Evolutionary conservation across 768 basidiomycete species (phyloP).

Genomic region (Trametes maxima): DNA sequence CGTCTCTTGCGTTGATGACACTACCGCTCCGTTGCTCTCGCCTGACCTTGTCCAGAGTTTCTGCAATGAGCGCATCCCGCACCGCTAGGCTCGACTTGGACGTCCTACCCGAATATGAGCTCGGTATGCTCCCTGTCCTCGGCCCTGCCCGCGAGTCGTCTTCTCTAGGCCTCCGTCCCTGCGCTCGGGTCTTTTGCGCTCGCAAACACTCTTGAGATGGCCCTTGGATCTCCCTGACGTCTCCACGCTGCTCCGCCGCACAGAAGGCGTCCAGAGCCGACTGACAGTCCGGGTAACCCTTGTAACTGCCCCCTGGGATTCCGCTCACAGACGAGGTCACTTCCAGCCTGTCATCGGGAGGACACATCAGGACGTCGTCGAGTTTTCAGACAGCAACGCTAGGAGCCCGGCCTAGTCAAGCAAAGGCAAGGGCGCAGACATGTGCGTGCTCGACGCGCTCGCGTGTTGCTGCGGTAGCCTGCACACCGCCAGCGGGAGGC

Average conservation of each 20-base stretch:
- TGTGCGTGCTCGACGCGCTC: not conserved
- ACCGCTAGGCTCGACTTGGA: not conserved
- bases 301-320: slow-evolving; percentile 4
- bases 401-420: not conserved
- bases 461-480: slow-evolving; percentile 5
- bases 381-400: not conserved
- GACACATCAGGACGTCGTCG: slow-evolving; percentile 1
- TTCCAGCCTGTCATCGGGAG: slow-evolving; percentile 10
- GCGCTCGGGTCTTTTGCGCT: not conserved
- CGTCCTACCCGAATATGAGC: not conserved
- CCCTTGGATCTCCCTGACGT: not conserved
- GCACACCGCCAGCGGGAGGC: not conserved
- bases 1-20: not conserved
- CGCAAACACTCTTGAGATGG: not conserved
- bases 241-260: not conserved
- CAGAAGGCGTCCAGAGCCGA: slow-evolving; percentile 12
- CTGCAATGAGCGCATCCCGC: not conserved
- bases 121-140: not conserved
- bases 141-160: not conserved
- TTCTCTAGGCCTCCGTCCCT: not conserved
- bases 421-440: not conserved
- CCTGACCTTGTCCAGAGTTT: not conserved
- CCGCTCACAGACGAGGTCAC: not conserved
- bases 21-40: not conserved
- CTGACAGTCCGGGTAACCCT: slow-evolving; percentile 7